These are phyloP conservation scores for Carex kokanica DNA, from an alignment of 176 grass and related monocot genomes.

Conservation along the genomic window DNA sequence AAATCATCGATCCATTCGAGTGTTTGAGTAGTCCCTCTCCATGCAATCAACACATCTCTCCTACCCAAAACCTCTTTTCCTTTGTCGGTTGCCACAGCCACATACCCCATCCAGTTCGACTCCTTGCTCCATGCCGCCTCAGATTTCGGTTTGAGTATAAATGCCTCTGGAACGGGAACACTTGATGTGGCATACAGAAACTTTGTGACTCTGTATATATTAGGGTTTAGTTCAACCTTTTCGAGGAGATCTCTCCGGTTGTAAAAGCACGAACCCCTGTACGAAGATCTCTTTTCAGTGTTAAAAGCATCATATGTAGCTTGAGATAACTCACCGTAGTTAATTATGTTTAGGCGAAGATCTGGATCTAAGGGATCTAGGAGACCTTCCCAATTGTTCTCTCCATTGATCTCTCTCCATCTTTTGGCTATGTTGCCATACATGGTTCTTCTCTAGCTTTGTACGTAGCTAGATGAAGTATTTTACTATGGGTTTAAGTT, in stretches of 20 bases:
- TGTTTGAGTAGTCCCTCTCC: constrained; percentile 67
- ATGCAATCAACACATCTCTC: constrained; percentile 74
- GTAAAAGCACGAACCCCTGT: constrained; percentile 66
- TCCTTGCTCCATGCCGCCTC: constrained; percentile 64
- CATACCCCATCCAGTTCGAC: constrained; percentile 88
- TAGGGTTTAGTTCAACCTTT: constrained; percentile 50
- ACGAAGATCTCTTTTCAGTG: constrained; percentile 63
- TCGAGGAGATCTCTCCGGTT: constrained; percentile 44
- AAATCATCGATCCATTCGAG: constrained; percentile 86
- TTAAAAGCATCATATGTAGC: constrained; percentile 72
- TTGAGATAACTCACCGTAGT: constrained; percentile 68
- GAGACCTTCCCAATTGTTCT: constrained; percentile 67
- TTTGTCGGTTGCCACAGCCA: constrained; percentile 79
- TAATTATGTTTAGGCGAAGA: constrained; percentile 65
- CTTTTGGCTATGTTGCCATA: constrained; percentile 54
- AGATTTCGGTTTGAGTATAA: constrained; percentile 54
- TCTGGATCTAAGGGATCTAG: constrained; percentile 60
- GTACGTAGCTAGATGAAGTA: background rate
- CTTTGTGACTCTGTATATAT: constrained; percentile 66
- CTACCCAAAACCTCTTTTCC: constrained; percentile 70
- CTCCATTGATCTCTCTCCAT: constrained; percentile 69
- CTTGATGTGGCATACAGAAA: constrained; percentile 84
- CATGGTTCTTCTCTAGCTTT: constrained; percentile 19
- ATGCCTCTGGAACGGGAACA: constrained; percentile 55
- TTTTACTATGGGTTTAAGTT: background rate